A percentile compares a stretch with the other conserved stretches of the same genome.
These are phyloP conservation scores for thale cress (Arabidopsis thaliana) DNA, from an alignment of 345 rosid species.

Conservation along the genomic window TAIR10.1 NC_003071.7:363001-363500, in stretches of 20 bases:
- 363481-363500: constrained; percentile 87
- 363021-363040: not conserved
- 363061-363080: constrained; percentile 4
- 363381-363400: constrained; percentile 93
- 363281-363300: not conserved
- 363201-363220: not conserved
- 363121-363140: not conserved
- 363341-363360: constrained; percentile 52
- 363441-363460: constrained; percentile 89
- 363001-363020: not conserved
- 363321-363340: constrained; percentile 28
- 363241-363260: constrained; percentile 1
- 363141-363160: not conserved
- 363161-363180: not conserved
- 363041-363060: not conserved
- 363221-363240: constrained; percentile 1
- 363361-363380: constrained; percentile 85
- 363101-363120: not conserved
- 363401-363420: constrained; percentile 93
- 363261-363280: not conserved
- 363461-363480: constrained; percentile 98
- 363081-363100: not conserved
- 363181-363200: not conserved
- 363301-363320: not conserved
- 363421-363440: constrained; percentile 92